A percentile compares a stretch with the other conserved stretches of the same genome.
phyloP scores from a whole-genome alignment of 805 yeast genomes.

The Candida koratica region DNA sequence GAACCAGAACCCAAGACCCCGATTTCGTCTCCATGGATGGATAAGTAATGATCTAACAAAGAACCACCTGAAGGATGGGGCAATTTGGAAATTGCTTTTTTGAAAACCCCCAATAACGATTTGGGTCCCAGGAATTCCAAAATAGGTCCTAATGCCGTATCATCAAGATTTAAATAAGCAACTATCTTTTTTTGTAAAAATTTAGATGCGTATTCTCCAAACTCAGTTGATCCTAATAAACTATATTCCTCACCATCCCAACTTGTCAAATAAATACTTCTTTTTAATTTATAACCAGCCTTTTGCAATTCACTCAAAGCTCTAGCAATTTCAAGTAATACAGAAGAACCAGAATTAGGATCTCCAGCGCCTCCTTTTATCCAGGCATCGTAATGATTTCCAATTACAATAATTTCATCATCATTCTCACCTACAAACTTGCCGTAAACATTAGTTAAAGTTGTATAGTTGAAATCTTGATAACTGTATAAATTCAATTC shows the following conservation, averaged over 20 bases:
- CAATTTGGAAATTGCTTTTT: slow-evolving; percentile 44
- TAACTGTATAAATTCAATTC: slow-evolving; percentile 40
- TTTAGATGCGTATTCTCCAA: slow-evolving; percentile 46
- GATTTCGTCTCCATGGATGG: slow-evolving; percentile 31
- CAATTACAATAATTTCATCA: slow-evolving; percentile 40
- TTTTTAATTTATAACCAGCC: slow-evolving; percentile 36
- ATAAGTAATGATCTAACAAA: slow-evolving; percentile 47
- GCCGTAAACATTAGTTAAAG: slow-evolving; percentile 42
- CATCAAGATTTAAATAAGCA: slow-evolving; percentile 50
- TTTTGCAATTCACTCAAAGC: slow-evolving; percentile 37
- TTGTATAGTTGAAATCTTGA: slow-evolving; percentile 38
- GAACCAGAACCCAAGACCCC: slow-evolving; percentile 47
- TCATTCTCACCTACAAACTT: slow-evolving; percentile 38
- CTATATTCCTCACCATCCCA: slow-evolving; percentile 50
- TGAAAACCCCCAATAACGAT: slow-evolving; percentile 45
- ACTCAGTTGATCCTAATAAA: slow-evolving; percentile 53
- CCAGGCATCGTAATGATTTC: slow-evolving; percentile 48
- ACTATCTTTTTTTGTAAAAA: slow-evolving; percentile 41
- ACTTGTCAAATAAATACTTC: slow-evolving; percentile 36
- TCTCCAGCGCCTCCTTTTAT: slow-evolving; percentile 48
- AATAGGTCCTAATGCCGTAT: slow-evolving; percentile 49
- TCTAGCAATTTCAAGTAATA: slow-evolving; percentile 39
- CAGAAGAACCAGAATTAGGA: slow-evolving; percentile 45
- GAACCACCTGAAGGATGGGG: slow-evolving; percentile 39
- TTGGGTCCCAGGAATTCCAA: slow-evolving; percentile 53